Evolutionary conservation across 768 basidiomycete genomes (phyloP).

Genomic region (Tulasnella calospora): DNA sequence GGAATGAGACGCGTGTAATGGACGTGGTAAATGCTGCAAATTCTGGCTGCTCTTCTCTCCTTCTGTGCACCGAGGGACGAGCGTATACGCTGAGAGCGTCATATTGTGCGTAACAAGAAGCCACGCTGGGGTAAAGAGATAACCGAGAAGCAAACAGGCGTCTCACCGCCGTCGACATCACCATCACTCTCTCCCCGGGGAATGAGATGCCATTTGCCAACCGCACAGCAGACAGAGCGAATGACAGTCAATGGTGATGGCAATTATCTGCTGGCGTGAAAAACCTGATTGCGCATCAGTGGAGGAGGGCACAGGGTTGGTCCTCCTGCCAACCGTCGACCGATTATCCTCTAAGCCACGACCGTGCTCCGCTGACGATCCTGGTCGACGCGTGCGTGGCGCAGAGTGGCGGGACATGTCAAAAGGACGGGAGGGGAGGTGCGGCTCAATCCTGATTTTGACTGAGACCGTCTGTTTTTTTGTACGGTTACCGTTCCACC

Average conservation of each 20-base stretch:
- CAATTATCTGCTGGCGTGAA: too few relatives aligned
- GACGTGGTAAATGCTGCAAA: background rate
- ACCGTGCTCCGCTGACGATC: too few relatives aligned
- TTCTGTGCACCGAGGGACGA: too few relatives aligned
- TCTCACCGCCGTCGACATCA: background rate
- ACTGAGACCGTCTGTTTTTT: constrained; percentile 2
- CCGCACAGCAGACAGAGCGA: background rate
- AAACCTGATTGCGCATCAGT: too few relatives aligned
- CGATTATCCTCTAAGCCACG: too few relatives aligned
- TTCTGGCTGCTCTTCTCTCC: too few relatives aligned
- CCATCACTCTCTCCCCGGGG: background rate
- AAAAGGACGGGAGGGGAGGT: background rate
- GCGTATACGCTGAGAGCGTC: background rate
- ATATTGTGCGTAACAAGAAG: background rate
- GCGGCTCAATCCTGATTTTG: background rate
- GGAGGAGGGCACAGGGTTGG: too few relatives aligned
- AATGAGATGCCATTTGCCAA: background rate
- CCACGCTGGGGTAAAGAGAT: background rate
- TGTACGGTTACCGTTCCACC: background rate
- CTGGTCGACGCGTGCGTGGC: background rate
- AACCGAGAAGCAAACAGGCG: background rate
- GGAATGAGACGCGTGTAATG: background rate
- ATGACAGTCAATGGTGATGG: background rate
- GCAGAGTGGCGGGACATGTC: background rate
- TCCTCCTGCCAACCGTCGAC: background rate